phyloP scores from a whole-genome alignment of 306 rosid genomes.

The Parietaria judaica region DNA sequence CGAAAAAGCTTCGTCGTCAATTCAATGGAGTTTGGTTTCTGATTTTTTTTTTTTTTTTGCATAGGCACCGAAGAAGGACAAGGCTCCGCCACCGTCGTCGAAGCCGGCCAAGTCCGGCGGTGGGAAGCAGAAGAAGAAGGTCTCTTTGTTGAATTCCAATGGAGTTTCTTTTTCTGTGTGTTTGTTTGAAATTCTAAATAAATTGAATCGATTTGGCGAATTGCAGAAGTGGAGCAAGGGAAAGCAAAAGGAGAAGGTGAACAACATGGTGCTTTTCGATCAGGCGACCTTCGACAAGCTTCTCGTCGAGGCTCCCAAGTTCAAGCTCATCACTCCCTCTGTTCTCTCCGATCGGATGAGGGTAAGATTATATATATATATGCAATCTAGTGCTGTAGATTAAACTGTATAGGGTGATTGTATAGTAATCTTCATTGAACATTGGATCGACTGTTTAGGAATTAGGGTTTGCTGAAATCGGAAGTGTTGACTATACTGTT shows the following conservation, averaged over 20 bases:
- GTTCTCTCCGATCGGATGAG: conserved; percentile 55
- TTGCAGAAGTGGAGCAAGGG: conserved; percentile 71
- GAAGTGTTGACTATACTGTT: too few relatives aligned
- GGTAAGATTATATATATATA: conserved; percentile 21
- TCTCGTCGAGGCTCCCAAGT: conserved; percentile 55
- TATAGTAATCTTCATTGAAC: too few relatives aligned
- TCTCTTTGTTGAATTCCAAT: neutral
- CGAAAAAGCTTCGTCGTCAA: neutral
- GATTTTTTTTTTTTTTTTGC: neutral
- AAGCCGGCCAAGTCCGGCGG: conserved; percentile 66
- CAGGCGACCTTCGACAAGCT: conserved; percentile 54
- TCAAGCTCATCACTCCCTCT: conserved; percentile 63
- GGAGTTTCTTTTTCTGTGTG: too few relatives aligned
- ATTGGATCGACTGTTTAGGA: too few relatives aligned
- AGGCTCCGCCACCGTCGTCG: conserved; percentile 62
- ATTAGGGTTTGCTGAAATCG: too few relatives aligned
- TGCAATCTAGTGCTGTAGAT: too few relatives aligned
- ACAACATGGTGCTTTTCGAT: conserved; percentile 60
- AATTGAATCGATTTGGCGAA: neutral
- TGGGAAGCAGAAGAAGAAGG: conserved; percentile 79
- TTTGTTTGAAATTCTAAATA: neutral
- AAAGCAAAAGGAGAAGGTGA: conserved; percentile 76
- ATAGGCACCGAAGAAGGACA: conserved; percentile 69
- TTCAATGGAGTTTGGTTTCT: neutral
- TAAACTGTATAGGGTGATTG: too few relatives aligned